phyloP scores from a whole-genome alignment of 164 flowering plant species.

The Aristolochia californica region DNA sequence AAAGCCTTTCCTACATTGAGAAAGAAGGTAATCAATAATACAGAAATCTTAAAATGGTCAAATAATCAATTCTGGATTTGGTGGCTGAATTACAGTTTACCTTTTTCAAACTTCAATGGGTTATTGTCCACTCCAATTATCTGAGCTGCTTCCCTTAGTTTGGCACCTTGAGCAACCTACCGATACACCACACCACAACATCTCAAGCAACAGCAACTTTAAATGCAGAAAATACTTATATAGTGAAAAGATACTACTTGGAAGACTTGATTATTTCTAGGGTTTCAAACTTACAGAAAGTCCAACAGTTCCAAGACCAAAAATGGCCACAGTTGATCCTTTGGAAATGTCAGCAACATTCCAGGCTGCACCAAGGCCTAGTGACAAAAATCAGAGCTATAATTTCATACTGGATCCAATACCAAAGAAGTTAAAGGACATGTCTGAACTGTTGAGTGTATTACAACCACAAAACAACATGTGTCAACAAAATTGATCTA shows the following conservation, averaged over 20 bases:
- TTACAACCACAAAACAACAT: too few species aligned
- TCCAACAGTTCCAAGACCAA: constrained; percentile 97
- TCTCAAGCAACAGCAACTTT: not conserved
- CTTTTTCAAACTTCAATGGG: constrained; percentile 56
- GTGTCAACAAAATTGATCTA: too few species aligned
- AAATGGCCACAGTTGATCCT: constrained; percentile 81
- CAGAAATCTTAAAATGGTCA: not conserved
- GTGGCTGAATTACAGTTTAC: constrained; percentile 20
- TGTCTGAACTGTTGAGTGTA: too few species aligned
- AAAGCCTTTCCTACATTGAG: constrained; percentile 62
- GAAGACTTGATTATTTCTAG: not conserved
- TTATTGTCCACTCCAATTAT: constrained; percentile 84
- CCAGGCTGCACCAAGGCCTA: constrained; percentile 99
- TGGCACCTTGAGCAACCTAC: constrained; percentile 94
- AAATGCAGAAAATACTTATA: not conserved
- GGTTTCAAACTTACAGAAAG: constrained; percentile 66
- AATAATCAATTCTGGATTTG: not conserved
- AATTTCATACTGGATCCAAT: not conserved
- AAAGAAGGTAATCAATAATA: not conserved
- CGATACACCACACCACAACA: constrained; percentile 3
- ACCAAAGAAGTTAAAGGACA: too few species aligned
- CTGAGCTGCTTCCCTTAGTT: constrained; percentile 66
- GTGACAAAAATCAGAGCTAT: not conserved
- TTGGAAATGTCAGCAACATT: constrained; percentile 74
- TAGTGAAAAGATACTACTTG: not conserved